Conservation (phyloP, 2,329 filamentous ascomycete genomes). For the Trichophyton simii region DNA sequence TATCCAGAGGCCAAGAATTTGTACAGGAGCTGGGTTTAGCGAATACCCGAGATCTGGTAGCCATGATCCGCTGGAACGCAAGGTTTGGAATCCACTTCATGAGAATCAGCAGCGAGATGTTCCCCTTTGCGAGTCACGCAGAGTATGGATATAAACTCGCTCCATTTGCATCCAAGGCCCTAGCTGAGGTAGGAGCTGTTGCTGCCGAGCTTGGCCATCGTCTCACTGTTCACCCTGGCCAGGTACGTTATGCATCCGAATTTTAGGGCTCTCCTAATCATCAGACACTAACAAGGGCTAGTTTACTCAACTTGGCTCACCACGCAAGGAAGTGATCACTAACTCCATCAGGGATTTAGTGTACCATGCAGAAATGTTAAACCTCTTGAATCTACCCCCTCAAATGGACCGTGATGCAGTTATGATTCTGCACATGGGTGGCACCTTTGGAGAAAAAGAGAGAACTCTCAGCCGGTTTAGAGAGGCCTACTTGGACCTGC, state of each 20-base stretch:
- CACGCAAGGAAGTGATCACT: conserved; percentile 60
- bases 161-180: conserved; percentile 65
- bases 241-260: conserved; percentile 30
- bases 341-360: conserved; percentile 69
- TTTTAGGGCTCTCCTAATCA: background rate
- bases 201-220: conserved; percentile 69
- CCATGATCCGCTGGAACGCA: conserved; percentile 86
- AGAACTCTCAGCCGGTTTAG: conserved; percentile 69
- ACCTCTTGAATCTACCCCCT: conserved; percentile 60
- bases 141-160: conserved; percentile 77
- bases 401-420: conserved; percentile 76
- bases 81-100: conserved; percentile 86
- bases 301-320: conserved; percentile 84
- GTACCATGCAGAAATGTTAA: conserved; percentile 78
- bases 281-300: conserved; percentile 22
- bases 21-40: conserved; percentile 63
- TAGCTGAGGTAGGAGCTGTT: conserved; percentile 65
- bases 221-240: conserved; percentile 80
- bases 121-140: conserved; percentile 82
- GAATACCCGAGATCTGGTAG: conserved; percentile 70
- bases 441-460: conserved; percentile 73
- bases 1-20: conserved; percentile 55
- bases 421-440: conserved; percentile 91
- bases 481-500: conserved; percentile 55
- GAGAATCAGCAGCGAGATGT: conserved; percentile 89